Percentiles rank a stretch among this genome's conserved stretches.
These are phyloP conservation scores for Boletus bicolor DNA, from an alignment of 768 basidiomycete genomes.

Conservation along the genomic window DNA sequence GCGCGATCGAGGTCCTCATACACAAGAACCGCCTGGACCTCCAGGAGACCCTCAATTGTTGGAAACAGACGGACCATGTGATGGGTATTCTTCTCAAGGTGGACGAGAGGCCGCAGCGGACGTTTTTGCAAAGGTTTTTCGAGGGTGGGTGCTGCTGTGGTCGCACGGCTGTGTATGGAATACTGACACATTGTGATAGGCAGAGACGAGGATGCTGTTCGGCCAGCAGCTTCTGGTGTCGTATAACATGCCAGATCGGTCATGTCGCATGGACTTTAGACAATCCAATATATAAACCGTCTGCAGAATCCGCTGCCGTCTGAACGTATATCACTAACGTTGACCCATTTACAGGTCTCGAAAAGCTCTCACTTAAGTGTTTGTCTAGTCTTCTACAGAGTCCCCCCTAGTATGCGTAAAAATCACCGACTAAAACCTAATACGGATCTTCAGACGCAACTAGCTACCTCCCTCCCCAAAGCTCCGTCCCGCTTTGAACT, in stretches of 20 bases:
- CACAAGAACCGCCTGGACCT: constrained; percentile 84
- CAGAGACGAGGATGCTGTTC: constrained; percentile 68
- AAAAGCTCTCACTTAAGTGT: no score
- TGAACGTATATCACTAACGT: background rate
- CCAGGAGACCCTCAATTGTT: constrained; percentile 92
- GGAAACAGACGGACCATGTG: constrained; percentile 86
- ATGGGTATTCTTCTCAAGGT: constrained; percentile 61
- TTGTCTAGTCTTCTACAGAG: no score
- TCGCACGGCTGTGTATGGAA: background rate
- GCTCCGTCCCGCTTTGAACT: no score
- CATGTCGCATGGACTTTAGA: constrained; percentile 2
- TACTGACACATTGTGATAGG: constrained; percentile 39
- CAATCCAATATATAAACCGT: constrained; percentile 4
- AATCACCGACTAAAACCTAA: no score
- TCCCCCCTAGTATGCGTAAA: no score
- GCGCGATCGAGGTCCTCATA: constrained; percentile 81
- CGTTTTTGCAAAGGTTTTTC: constrained; percentile 82
- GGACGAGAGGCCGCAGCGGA: constrained; percentile 44
- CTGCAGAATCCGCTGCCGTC: background rate
- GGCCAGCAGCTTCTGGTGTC: constrained; percentile 60
- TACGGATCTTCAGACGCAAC: no score
- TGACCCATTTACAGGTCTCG: no score
- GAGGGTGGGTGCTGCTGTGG: constrained; percentile 54
- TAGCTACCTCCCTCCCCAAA: no score
- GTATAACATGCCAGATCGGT: constrained; percentile 14